Base-by-base conservation (phyloP, 2,329 filamentous ascomycete genomes). In the Cladosporium cucumerinum region DNA sequence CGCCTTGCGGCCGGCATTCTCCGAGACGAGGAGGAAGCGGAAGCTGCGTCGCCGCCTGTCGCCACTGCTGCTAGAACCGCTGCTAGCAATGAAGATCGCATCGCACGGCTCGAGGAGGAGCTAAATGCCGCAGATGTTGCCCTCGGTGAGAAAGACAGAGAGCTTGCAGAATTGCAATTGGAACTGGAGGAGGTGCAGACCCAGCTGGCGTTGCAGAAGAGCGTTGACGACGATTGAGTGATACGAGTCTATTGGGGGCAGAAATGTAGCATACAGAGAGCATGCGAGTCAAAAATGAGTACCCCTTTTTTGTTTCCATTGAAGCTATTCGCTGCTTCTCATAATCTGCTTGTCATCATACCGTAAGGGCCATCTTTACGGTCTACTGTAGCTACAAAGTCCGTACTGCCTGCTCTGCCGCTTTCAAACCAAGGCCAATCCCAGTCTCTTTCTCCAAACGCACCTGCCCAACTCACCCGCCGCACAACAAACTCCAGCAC, bases 401-500 rank as follows among this genome's bases (percentile, higher is more conserved):
- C 10, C 7, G 28, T 30, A 30, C 8, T 5, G 28, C 5, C 28
- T 30, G 7, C 28, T 10, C 5, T 30, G 28, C 28, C 28, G 8
- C 5, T 30, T 30, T 10, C 1, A 1, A 10, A 0, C 6, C 8
- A 43, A 10, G 36, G 18, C 8, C 18, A 43, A 21, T 43, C 36
- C 0, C 2, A n/a, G 16, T 10, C 18, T 8, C 1, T 18, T 10
- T 7, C 6, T 8, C 8, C n/a, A 11, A 46, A 1, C 36, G n/a
- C 14, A 21, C 23, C 23, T 59, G 10, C 28, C 5, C 36, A 66
- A 23, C 23, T 7, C 51, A 57, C 14, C 39, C 66, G 28, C 21
- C 34, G 32, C 6, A 62, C 63, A 25, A 63, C 66, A 57, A 67
- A 67, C 59, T 67, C 66, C n/a, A 67, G 43, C 11, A 66, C 26